Conservation (phyloP, 768 basidiomycete species). For the Termitomyces eurrhizus region DNA sequence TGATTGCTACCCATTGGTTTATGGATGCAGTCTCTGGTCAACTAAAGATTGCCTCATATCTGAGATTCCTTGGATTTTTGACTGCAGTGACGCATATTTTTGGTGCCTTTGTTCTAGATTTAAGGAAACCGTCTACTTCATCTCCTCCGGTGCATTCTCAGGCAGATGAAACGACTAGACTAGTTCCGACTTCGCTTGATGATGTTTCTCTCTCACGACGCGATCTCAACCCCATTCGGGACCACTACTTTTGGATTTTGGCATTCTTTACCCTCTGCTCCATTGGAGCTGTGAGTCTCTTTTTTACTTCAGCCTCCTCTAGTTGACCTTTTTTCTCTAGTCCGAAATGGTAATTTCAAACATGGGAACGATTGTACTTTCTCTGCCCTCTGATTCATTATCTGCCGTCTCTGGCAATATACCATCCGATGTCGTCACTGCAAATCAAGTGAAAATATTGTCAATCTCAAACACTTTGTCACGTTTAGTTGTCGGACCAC, state of each 20-base stretch:
- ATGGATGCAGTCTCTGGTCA: conserved; percentile 38
- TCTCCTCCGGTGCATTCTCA: background rate
- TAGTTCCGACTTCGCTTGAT: conserved; percentile 17
- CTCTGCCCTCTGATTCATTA: conserved; percentile 41
- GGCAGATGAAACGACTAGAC: conserved; percentile 29
- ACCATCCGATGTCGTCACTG: conserved; percentile 34
- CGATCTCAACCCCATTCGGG: conserved; percentile 43
- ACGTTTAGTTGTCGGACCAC: conserved; percentile 60
- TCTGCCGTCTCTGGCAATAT: conserved; percentile 11
- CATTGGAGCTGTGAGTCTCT: conserved; percentile 63
- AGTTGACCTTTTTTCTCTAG: conserved; percentile 26
- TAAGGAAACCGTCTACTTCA: background rate
- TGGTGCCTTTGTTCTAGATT: conserved; percentile 44
- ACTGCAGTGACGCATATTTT: conserved; percentile 50
- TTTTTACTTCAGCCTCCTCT: background rate
- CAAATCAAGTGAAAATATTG: conserved; percentile 66
- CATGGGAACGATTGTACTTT: conserved; percentile 70
- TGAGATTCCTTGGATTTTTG: conserved; percentile 53
- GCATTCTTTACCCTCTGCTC: conserved; percentile 42
- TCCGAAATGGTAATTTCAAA: conserved; percentile 84
- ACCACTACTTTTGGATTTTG: conserved; percentile 66
- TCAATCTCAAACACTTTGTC: conserved; percentile 71
- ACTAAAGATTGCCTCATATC: conserved; percentile 44
- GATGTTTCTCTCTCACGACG: background rate
- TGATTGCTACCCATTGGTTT: conserved; percentile 61